phyloP scores from a whole-genome alignment of 106 monocot species.

The Cymbidium sinense region DNA sequence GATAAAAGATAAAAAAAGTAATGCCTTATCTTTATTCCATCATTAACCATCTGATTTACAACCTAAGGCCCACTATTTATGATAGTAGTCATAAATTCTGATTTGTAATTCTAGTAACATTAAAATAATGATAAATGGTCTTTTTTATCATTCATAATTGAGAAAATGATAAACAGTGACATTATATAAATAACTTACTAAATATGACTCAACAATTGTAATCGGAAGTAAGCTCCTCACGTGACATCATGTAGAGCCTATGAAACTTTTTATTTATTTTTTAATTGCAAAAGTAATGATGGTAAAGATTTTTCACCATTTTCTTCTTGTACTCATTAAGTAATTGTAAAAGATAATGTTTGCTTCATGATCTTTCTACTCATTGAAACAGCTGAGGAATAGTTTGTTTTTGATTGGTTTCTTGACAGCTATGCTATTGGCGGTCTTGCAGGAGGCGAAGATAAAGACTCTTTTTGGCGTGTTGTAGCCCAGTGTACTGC shows the following conservation, averaged over 20 bases:
- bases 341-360: not conserved
- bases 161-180: not conserved
- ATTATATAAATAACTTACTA: not conserved
- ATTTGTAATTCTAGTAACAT: not conserved
- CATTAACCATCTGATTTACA: not conserved
- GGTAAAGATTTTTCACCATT: not conserved
- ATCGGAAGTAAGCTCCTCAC: not conserved
- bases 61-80: not conserved
- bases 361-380: not conserved
- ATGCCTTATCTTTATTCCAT: not conserved
- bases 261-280: not conserved
- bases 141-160: not conserved
- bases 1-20: not conserved
- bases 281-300: not conserved
- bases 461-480: constrained; percentile 99
- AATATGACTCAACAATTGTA: not conserved
- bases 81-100: not conserved
- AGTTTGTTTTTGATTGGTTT: constrained; percentile 11
- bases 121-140: not conserved
- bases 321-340: not conserved
- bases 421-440: constrained; percentile 92
- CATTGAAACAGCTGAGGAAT: not conserved
- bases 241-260: not conserved
- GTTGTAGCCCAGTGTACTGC: constrained; percentile 97
- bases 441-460: constrained; percentile 98